Base-by-base conservation (phyloP, 2,329 filamentous ascomycete genomes). In the Ophiocordyceps camponoti-leonardi region DNA sequence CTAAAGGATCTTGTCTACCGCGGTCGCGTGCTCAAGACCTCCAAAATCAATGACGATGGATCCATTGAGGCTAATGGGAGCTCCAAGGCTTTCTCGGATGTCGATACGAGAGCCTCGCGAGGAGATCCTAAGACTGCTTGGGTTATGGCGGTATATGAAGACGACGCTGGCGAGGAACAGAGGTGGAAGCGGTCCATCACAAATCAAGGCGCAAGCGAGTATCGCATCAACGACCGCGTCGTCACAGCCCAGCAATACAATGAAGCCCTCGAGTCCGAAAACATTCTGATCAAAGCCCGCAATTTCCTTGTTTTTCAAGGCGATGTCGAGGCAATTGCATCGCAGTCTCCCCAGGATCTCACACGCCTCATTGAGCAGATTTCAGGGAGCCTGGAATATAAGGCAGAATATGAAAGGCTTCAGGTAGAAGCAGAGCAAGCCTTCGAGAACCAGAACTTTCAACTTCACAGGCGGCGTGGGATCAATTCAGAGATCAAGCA, bases 121-220 rank as follows among this genome's bases (percentile, higher is more conserved):
- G 77, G 79, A 51, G 90, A 98, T 55, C 92, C 92, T 1, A 92
- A 88, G 61, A 92, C 81, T 3, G 93, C 92, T 3, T 98, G 90
- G 90, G 93, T 98, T 14, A 96, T 95, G 87, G 92, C 92, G 28
- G 90, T 98, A 16, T 98, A 96, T 62, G 88, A 95, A 60, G 92
- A 98, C 58, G 92, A 98, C 60, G 87, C 87, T 2, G 90, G 87
- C 42, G 86, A 94, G 56, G 86, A 94, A 62, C 88, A 95, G 59
- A 80, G 81, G 53, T 98, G 92, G 92, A 94, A 94, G 67, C 85
- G 92, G 49, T 82, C 80, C 52, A 98, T 98, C 61, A 96, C 88
- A 4, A 86, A 75, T 53, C 74, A 80, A 50, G 92, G 92, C 42
- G 79, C 81, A 26, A 95, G 88, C 68, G 90, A 96, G 64, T 98